These are phyloP conservation scores for Tetrahymena malaccensis DNA, from an alignment of 73 alveolate genomes.

Conservation along the genomic window DNA sequence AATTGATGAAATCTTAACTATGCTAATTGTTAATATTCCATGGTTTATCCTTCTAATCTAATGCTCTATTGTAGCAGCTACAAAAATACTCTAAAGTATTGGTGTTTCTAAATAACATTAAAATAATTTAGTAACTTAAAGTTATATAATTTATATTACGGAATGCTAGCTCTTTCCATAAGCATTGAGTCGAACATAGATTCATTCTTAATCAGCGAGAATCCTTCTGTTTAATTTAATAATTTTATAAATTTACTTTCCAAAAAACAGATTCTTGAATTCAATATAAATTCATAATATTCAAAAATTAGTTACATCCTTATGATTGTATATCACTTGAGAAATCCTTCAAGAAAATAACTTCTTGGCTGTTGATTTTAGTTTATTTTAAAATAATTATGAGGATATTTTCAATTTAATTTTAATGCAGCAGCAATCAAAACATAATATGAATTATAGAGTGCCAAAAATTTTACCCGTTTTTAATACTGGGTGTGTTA, in stretches of 20 bases:
- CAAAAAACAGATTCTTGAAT: background rate
- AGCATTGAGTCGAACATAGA: background rate
- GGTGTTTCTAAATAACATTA: background rate
- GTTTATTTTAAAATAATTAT: background rate
- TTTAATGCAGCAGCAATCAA: background rate
- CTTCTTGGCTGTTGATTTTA: background rate
- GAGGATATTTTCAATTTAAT: background rate
- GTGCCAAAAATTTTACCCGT: background rate
- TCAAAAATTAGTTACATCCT: background rate
- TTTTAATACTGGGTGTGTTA: background rate
- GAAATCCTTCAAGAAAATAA: background rate
- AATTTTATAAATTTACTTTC: background rate
- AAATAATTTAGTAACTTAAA: too few species aligned
- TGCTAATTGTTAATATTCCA: background rate
- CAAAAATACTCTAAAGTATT: background rate
- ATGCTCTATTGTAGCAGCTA: background rate
- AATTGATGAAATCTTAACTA: background rate
- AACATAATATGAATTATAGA: too few species aligned
- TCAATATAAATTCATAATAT: background rate
- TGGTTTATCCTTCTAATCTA: background rate
- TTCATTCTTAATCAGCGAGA: background rate
- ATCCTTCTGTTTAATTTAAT: background rate
- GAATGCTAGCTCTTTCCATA: background rate
- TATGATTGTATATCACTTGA: background rate
- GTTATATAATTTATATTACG: background rate